A percentile compares a stretch with the other conserved stretches of the same genome.
Conservation (phyloP, 441 rosid species). For the Brassica hybrid region DNA sequence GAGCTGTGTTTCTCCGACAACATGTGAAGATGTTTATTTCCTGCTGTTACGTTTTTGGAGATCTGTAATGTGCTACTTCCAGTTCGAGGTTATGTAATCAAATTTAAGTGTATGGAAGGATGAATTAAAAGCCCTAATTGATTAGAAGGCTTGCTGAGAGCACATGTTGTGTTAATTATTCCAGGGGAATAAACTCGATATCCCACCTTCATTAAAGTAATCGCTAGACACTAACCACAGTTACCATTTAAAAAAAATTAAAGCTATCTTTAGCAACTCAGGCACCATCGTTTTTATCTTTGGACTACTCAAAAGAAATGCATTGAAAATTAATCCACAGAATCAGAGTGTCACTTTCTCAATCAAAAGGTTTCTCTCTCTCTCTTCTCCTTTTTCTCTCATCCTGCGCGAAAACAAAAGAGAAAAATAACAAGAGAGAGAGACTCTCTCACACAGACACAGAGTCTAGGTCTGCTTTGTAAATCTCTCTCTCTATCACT, state of each 20-base stretch:
- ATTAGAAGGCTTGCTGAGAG: not conserved
- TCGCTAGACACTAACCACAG: constrained; percentile 15
- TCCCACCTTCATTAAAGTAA: constrained; percentile 30
- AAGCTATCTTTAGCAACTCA: not conserved
- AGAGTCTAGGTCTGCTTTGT: constrained; percentile 38
- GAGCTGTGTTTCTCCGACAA: not conserved
- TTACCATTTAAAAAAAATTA: not conserved
- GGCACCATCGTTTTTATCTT: not conserved
- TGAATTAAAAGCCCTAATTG: not conserved
- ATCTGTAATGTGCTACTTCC: not conserved
- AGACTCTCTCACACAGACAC: not conserved
- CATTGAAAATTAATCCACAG: constrained; percentile 27
- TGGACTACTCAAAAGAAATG: not conserved
- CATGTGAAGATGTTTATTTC: constrained; percentile 4
- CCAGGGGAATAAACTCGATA: constrained; percentile 19
- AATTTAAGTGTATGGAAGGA: not conserved
- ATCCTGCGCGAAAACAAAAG: constrained; percentile 37
- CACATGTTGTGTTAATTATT: constrained; percentile 19
- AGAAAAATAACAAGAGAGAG: constrained; percentile 3
- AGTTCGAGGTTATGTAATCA: not conserved
- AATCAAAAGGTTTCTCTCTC: constrained; percentile 47
- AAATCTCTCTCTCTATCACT: constrained; percentile 33
- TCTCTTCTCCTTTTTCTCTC: constrained; percentile 30
- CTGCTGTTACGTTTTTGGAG: not conserved
- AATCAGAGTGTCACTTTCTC: constrained; percentile 36